phyloP scores from a whole-genome alignment of 1,284 basidiomycete genomes.

The Pholiota adiposa region DNA sequence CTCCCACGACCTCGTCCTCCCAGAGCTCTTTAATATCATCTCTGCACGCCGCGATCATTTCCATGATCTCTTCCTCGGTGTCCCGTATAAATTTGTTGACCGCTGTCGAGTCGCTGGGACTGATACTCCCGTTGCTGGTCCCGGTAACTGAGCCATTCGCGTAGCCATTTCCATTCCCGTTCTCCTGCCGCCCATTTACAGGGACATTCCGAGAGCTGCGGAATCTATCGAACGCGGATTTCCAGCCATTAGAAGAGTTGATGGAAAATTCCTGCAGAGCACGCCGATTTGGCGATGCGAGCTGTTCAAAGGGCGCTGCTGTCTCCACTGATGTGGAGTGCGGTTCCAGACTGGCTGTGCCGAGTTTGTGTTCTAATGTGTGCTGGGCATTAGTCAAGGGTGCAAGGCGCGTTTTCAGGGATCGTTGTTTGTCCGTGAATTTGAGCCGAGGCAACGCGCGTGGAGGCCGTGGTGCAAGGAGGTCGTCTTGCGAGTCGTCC shows the following conservation, averaged over 20 bases:
- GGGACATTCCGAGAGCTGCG: slow-evolving; percentile 30
- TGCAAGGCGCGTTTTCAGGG: slow-evolving; percentile 59
- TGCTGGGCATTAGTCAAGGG: slow-evolving; percentile 60
- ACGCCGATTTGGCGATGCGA: slow-evolving; percentile 26
- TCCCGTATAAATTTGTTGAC: slow-evolving; percentile 39
- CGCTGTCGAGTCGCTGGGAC: slow-evolving; percentile 16
- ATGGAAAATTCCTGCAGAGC: slow-evolving; percentile 55
- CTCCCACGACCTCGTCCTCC: slow-evolving; percentile 61
- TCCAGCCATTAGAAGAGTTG: slow-evolving; percentile 65
- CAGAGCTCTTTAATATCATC: slow-evolving; percentile 71
- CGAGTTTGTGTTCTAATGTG: slow-evolving; percentile 63
- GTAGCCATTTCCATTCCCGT: slow-evolving; percentile 17
- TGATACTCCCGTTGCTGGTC: slow-evolving; percentile 13
- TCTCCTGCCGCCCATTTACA: slow-evolving; percentile 23
- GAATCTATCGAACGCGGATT: slow-evolving; percentile 57
- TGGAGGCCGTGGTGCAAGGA: slow-evolving; percentile 32
- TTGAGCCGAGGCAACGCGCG: slow-evolving; percentile 42
- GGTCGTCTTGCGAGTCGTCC: slow-evolving; percentile 43
- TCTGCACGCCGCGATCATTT: slow-evolving; percentile 59
- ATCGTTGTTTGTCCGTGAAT: slow-evolving; percentile 65
- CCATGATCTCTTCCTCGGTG: slow-evolving; percentile 55
- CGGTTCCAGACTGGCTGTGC: slow-evolving; percentile 56
- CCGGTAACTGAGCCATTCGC: slow-evolving; percentile 8
- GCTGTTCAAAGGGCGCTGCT: slow-evolving; percentile 40
- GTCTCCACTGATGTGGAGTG: slow-evolving; percentile 39